Evolutionary conservation across 2,329 filamentous ascomycete species (phyloP).

Genomic region (Diaporthe velutina): DNA sequence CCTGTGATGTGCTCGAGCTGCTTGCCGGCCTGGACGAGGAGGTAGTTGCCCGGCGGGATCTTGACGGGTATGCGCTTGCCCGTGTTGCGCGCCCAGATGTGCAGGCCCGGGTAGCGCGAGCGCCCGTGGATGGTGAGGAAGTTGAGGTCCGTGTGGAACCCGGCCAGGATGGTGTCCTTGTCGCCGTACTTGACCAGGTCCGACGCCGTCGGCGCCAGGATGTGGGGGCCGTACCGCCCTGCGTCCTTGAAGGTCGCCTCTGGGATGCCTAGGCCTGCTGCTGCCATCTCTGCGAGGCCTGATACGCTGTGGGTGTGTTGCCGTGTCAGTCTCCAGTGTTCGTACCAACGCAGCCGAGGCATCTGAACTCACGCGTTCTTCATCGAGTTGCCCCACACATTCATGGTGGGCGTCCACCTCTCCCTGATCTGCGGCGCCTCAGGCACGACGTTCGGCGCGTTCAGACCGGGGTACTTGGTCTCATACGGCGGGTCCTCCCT

Average conservation of each 20-base stretch:
- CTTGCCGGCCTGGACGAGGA: constrained; percentile 73
- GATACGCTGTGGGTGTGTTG: constrained; percentile 57
- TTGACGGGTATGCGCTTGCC: constrained; percentile 69
- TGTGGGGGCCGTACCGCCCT: constrained; percentile 70
- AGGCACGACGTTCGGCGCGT: constrained; percentile 68
- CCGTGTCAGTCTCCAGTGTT: background rate
- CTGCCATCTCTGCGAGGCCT: constrained; percentile 70
- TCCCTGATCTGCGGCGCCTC: constrained; percentile 61
- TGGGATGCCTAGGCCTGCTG: constrained; percentile 67
- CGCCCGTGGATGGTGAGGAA: constrained; percentile 75
- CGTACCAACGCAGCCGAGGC: background rate
- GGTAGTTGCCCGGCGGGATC: constrained; percentile 69
- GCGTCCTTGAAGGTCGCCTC: constrained; percentile 66
- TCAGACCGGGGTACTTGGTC: constrained; percentile 68
- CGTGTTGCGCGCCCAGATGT: constrained; percentile 75
- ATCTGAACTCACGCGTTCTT: constrained; percentile 64
- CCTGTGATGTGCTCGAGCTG: constrained; percentile 73
- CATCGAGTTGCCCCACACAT: constrained; percentile 71
- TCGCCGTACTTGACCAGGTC: constrained; percentile 66
- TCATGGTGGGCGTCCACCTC: constrained; percentile 67
- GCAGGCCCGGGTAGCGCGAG: constrained; percentile 71
- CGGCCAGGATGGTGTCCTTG: constrained; percentile 70
- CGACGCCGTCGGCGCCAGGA: constrained; percentile 72
- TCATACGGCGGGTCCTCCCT: constrained; percentile 65
- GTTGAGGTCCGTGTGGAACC: constrained; percentile 75